phyloP scores from a whole-genome alignment of 176 grass and related monocot genomes.

The Juncus inflexus region DNA sequence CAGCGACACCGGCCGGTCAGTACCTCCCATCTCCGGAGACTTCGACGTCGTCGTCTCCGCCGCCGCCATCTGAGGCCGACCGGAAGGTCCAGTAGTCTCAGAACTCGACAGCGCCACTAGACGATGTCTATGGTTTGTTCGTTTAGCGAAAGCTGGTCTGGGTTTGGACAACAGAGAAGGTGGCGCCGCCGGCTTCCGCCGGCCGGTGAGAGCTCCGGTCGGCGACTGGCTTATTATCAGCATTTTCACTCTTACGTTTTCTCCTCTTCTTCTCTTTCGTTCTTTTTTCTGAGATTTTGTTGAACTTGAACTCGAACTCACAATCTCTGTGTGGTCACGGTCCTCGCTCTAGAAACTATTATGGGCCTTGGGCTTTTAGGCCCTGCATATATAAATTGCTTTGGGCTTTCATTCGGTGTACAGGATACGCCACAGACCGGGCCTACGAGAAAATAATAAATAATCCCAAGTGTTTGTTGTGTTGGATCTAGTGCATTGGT shows the following conservation, averaged over 20 bases:
- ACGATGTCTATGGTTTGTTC: slow-evolving; percentile 16
- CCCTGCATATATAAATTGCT: too few relatives aligned
- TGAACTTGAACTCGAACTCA: too few relatives aligned
- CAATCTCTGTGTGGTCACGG: too few relatives aligned
- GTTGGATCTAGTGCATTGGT: too few relatives aligned
- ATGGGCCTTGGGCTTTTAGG: too few relatives aligned
- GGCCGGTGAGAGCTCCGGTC: slow-evolving; percentile 69
- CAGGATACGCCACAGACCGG: too few relatives aligned
- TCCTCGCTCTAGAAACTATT: too few relatives aligned
- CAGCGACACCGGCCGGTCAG: slow-evolving; percentile 15
- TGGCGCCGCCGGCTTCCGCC: slow-evolving; percentile 38
- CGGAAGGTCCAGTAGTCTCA: slow-evolving; percentile 2
- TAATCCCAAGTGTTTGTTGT: too few relatives aligned
- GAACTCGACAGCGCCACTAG: slow-evolving; percentile 34
- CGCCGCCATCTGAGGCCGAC: slow-evolving; percentile 16
- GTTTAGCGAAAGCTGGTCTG: slow-evolving; percentile 49
- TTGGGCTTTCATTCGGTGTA: too few relatives aligned
- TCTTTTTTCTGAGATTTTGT: too few relatives aligned
- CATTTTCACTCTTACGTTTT: slow-evolving; percentile 27
- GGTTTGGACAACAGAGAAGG: slow-evolving; percentile 25
- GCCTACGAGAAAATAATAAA: too few relatives aligned
- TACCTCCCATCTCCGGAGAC: slow-evolving; percentile 13
- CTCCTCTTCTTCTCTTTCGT: background rate
- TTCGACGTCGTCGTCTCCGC: slow-evolving; percentile 22
- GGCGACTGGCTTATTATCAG: slow-evolving; percentile 73